phyloP scores from a whole-genome alignment of 352 stramenopile genomes.

The Phytopythium kandeliae region DNA sequence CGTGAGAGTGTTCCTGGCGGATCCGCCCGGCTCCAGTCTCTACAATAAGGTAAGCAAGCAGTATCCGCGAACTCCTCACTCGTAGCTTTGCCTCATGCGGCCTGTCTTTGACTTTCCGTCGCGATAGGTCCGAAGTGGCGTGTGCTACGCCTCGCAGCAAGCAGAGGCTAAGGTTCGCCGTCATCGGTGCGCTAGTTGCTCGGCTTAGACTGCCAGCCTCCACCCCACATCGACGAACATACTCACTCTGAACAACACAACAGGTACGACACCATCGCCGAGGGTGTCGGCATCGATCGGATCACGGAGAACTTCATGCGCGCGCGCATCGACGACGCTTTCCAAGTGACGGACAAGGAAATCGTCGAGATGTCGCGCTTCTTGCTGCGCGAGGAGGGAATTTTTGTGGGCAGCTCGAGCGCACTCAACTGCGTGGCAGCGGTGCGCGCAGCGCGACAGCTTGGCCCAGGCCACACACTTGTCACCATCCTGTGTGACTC shows the following conservation, averaged over 20 bases:
- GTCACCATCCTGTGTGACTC: slow-evolving; percentile 88
- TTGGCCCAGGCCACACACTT: slow-evolving; percentile 77
- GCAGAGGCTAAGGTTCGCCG: slow-evolving; percentile 88
- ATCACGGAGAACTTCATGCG: slow-evolving; percentile 95
- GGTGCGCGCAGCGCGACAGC: slow-evolving; percentile 59
- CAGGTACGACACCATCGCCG: slow-evolving; percentile 96
- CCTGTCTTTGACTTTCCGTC: not conserved
- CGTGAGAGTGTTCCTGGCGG: slow-evolving; percentile 93
- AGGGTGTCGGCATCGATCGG: slow-evolving; percentile 97
- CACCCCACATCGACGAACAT: not conserved
- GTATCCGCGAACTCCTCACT: not conserved
- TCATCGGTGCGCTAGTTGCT: slow-evolving; percentile 55
- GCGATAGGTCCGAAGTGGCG: slow-evolving; percentile 84
- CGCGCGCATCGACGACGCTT: slow-evolving; percentile 86
- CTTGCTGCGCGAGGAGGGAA: slow-evolving; percentile 92
- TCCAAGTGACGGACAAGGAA: slow-evolving; percentile 92
- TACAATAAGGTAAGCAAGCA: slow-evolving; percentile 86
- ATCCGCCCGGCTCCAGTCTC: slow-evolving; percentile 95
- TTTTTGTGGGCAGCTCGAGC: slow-evolving; percentile 93
- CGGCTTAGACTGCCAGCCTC: not conserved
- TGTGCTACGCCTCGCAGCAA: slow-evolving; percentile 95
- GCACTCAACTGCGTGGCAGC: slow-evolving; percentile 84
- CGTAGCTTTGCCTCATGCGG: not conserved
- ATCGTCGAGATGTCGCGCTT: slow-evolving; percentile 97
- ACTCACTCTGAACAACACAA: not conserved